phyloP scores from a whole-genome alignment of 306 rosid species.

The Rosa lucieae region DNA sequence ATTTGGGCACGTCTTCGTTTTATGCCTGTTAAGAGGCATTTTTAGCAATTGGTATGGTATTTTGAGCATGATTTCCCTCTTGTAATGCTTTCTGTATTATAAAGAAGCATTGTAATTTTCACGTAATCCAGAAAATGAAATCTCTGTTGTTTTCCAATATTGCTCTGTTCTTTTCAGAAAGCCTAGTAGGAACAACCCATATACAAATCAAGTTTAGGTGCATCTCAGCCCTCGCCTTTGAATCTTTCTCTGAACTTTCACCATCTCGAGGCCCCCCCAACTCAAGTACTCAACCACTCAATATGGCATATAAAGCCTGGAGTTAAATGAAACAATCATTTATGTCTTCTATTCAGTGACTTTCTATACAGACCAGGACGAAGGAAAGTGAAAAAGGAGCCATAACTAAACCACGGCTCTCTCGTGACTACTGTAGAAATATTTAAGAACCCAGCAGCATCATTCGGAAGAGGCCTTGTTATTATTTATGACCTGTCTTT shows the following conservation, averaged over 20 bases:
- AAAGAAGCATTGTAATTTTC: conserved; percentile 26
- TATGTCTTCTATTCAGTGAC: not conserved
- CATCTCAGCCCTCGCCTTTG: not conserved
- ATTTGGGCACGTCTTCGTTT: conserved; percentile 1
- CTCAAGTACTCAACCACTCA: not conserved
- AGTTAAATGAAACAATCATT: not conserved
- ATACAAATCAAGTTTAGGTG: not conserved
- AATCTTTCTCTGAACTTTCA: not conserved
- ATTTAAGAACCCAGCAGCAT: not conserved
- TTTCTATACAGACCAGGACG: not conserved
- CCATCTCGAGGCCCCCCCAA: not conserved
- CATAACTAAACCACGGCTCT: not conserved
- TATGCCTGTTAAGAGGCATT: not conserved
- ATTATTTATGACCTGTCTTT: not conserved
- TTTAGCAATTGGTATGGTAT: conserved; percentile 17
- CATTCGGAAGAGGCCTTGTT: not conserved
- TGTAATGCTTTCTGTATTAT: conserved; percentile 15
- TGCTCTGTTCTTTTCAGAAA: conserved; percentile 1
- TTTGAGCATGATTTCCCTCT: conserved; percentile 11
- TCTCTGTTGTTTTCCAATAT: not conserved
- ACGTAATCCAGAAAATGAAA: conserved; percentile 18
- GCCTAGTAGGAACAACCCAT: not conserved
- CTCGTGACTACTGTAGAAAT: conserved; percentile 3
- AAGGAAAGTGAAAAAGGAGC: not conserved
- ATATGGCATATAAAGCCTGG: not conserved